phyloP scores from a whole-genome alignment of 1,284 basidiomycete genomes.

The Tilletia setariae region DNA sequence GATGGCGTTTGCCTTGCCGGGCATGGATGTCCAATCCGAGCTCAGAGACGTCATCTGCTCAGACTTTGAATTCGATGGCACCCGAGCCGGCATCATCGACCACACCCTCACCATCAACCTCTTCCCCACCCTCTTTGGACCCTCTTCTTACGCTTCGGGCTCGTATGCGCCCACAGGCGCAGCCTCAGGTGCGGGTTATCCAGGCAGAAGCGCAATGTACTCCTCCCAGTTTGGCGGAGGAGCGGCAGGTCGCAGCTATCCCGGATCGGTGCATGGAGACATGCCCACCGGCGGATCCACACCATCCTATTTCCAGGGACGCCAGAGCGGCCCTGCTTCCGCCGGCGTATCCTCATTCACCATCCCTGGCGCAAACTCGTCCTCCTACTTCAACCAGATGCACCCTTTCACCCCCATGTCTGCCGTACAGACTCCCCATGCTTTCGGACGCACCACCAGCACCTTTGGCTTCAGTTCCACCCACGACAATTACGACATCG shows the following conservation, averaged over 20 bases:
- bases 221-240: neutral
- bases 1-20: constrained; percentile 51
- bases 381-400: constrained; percentile 12
- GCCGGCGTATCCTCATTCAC: constrained; percentile 7
- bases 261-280: neutral
- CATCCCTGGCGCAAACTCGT: neutral
- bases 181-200: constrained; percentile 11
- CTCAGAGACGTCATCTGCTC: constrained; percentile 53
- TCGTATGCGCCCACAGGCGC: neutral
- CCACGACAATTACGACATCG: too few species aligned
- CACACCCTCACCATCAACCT: constrained; percentile 52
- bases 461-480: neutral
- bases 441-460: neutral
- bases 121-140: constrained; percentile 46
- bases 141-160: neutral
- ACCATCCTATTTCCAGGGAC: constrained; percentile 9
- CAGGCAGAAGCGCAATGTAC: constrained; percentile 4
- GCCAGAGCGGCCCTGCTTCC: neutral
- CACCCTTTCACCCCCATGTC: constrained; percentile 14
- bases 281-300: neutral
- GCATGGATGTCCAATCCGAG: constrained; percentile 51
- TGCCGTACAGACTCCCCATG: constrained; percentile 6
- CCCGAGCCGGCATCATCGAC: constrained; percentile 54
- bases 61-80: constrained; percentile 54
- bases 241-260: neutral